A percentile compares a stretch with the other conserved stretches of the same genome.
Conservation (phyloP, 257 asterid species). For the Petunia secreta region DNA sequence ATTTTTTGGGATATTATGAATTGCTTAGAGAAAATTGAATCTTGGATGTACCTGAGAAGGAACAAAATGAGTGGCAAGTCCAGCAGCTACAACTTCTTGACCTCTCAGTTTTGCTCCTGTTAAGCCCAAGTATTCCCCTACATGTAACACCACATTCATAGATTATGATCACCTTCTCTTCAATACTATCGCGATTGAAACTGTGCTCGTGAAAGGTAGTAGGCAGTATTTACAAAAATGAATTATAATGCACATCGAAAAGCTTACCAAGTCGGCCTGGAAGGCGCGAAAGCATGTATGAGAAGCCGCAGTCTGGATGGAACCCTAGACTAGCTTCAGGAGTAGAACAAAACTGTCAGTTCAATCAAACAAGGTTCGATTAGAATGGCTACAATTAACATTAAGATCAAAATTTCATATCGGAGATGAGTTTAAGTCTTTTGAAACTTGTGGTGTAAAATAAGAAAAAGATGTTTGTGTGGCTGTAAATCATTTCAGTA, state of each 20-base stretch:
- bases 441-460: too few species aligned
- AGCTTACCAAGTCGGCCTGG: slow-evolving; percentile 76
- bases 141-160: not conserved
- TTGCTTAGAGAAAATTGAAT: too few species aligned
- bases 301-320: slow-evolving; percentile 90
- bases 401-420: too few species aligned
- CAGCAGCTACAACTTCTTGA: slow-evolving; percentile 77
- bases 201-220: too few species aligned
- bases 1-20: not conserved
- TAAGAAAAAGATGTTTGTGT: too few species aligned
- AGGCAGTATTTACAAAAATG: too few species aligned
- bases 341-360: slow-evolving; percentile 72
- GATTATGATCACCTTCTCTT: not conserved
- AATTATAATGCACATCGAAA: not conserved
- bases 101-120: slow-evolving; percentile 86
- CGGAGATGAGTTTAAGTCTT: too few species aligned
- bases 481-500: too few species aligned
- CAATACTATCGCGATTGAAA: not conserved
- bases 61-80: slow-evolving; percentile 87
- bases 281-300: slow-evolving; percentile 73
- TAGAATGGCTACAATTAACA: slow-evolving; percentile 39
- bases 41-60: slow-evolving; percentile 62
- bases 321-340: slow-evolving; percentile 96
- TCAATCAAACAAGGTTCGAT: not conserved
- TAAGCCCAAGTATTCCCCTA: slow-evolving; percentile 85